phyloP scores from a whole-genome alignment of 2,329 filamentous ascomycete genomes.

The Fusarium coicis region DNA sequence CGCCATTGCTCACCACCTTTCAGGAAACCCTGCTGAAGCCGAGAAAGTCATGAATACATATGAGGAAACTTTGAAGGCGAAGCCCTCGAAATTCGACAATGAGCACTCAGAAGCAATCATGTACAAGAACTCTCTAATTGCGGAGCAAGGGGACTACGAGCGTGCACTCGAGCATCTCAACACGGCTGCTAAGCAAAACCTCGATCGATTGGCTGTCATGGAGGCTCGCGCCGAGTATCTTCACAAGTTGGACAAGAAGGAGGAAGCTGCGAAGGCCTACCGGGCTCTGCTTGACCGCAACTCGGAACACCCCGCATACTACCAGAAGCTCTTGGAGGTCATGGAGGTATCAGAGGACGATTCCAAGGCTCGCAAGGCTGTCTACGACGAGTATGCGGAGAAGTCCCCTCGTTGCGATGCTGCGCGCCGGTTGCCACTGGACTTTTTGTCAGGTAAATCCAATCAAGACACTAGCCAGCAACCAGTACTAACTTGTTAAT shows the following conservation, averaged over 20 bases:
- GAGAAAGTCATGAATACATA: constrained; percentile 92
- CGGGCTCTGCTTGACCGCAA: constrained; percentile 85
- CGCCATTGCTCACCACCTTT: constrained; percentile 90
- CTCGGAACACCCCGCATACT: constrained; percentile 87
- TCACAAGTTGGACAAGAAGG: constrained; percentile 77
- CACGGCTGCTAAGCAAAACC: constrained; percentile 76
- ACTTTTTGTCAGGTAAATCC: constrained; percentile 79
- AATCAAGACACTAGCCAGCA: background rate
- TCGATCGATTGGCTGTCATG: constrained; percentile 86
- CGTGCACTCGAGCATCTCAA: constrained; percentile 89
- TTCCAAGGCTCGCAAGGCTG: constrained; percentile 70
- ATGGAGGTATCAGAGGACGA: constrained; percentile 71
- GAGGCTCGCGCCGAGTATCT: constrained; percentile 89
- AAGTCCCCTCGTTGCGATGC: constrained; percentile 88
- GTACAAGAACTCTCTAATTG: constrained; percentile 96
- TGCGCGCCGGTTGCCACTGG: constrained; percentile 84
- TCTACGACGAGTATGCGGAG: constrained; percentile 81
- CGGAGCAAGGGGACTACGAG: constrained; percentile 84
- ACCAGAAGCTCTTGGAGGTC: constrained; percentile 77
- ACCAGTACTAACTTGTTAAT: constrained; percentile 35
- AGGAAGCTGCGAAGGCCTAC: constrained; percentile 86
- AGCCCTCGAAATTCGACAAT: constrained; percentile 80
- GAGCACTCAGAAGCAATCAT: constrained; percentile 94
- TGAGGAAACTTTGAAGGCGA: constrained; percentile 89
- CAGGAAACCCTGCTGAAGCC: constrained; percentile 85